Evolutionary conservation across 1,284 basidiomycete genomes (phyloP).

Genomic region (Macrocybe sp.): DNA sequence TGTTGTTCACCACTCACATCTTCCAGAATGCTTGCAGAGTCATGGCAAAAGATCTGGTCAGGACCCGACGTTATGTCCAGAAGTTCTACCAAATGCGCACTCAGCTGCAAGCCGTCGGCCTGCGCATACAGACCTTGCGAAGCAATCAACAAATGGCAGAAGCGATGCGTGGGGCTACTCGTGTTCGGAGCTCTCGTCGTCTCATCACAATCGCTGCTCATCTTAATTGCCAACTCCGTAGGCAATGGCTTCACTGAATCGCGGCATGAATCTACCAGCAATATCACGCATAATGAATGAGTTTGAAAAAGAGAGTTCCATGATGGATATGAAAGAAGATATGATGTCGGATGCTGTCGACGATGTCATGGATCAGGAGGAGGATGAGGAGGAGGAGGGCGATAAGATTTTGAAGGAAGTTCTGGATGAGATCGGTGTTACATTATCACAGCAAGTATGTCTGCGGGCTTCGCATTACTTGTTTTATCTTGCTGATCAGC

Average conservation of each 20-base stretch:
- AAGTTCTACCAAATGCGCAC: conserved; percentile 99
- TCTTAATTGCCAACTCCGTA: conserved; percentile 25
- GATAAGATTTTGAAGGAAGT: conserved; percentile 97
- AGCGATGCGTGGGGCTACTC: conserved; percentile 97
- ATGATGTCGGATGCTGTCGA: conserved; percentile 99
- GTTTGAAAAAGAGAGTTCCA: conserved; percentile 94
- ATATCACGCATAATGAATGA: conserved; percentile 98
- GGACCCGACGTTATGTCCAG: conserved; percentile 92
- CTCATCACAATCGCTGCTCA: conserved; percentile 5
- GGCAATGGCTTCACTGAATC: conserved; percentile 99
- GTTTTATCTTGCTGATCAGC: conserved; percentile 5
- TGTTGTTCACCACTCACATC: conserved; percentile 13
- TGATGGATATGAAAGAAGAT: conserved; percentile 99
- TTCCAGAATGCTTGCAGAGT: conserved; percentile 94
- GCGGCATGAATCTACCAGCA: conserved; percentile 89
- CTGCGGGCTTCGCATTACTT: conserved; percentile 8
- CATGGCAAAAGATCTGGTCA: conserved; percentile 97
- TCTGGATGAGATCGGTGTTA: conserved; percentile 95
- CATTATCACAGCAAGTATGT: conserved; percentile 84
- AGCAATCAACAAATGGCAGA: conserved; percentile 99
- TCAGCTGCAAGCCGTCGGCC: conserved; percentile 92
- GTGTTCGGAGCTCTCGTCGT: conserved; percentile 47
- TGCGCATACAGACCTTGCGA: conserved; percentile 94
- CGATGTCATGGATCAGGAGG: conserved; percentile 97
- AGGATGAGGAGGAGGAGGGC: conserved; percentile 94